Evolutionary conservation across 257 asterid species (phyloP).

Genomic region (Knoxia roxburghii): DNA sequence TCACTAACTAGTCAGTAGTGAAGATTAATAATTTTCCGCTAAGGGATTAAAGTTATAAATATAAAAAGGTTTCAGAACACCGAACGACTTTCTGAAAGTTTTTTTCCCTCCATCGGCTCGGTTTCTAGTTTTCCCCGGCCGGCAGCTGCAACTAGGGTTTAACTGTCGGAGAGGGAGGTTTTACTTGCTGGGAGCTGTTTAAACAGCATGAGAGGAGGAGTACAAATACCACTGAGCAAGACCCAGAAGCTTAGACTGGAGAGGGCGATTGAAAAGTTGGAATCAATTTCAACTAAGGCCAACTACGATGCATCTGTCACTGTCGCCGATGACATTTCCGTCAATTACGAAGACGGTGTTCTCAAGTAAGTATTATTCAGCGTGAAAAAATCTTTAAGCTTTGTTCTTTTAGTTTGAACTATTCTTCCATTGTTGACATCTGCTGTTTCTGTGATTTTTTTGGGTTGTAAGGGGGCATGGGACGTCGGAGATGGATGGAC

Average conservation of each 20-base stretch:
- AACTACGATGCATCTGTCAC: slow-evolving; percentile 76
- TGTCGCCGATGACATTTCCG: slow-evolving; percentile 77
- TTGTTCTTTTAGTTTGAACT: background rate
- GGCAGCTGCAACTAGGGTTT: background rate
- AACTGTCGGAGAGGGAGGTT: background rate
- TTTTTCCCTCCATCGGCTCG: no score
- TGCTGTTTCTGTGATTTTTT: slow-evolving; percentile 12
- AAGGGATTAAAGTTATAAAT: no score
- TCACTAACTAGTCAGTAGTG: no score
- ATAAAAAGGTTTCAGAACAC: no score
- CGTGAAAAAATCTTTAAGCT: background rate
- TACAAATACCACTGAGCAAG: slow-evolving; percentile 56
- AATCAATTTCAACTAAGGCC: slow-evolving; percentile 54
- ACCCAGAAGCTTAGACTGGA: slow-evolving; percentile 65
- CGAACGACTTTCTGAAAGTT: no score
- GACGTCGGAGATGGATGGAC: slow-evolving; percentile 65
- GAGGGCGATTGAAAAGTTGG: slow-evolving; percentile 54
- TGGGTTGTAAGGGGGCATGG: slow-evolving; percentile 79
- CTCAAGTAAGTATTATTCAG: slow-evolving; percentile 73
- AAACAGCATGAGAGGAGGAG: slow-evolving; percentile 62
- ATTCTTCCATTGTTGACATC: background rate
- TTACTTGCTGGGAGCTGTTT: background rate
- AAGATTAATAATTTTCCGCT: no score
- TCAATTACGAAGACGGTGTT: slow-evolving; percentile 76
- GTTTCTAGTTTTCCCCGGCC: background rate